Evolutionary conservation across 768 basidiomycete species (phyloP).

Genomic region (Kwoniella sp.): DNA sequence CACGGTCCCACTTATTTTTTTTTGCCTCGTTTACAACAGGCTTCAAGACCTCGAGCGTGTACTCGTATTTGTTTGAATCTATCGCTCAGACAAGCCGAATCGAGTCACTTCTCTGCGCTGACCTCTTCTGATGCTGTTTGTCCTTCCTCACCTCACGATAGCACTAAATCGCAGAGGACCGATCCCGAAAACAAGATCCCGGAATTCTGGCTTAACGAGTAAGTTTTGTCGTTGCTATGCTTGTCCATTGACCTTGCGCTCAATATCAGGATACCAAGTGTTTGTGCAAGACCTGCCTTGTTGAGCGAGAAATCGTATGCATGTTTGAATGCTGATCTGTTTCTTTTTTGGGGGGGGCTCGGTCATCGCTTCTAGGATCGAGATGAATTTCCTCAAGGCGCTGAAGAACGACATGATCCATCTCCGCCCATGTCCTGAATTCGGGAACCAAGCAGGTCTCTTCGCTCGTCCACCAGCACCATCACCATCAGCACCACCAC

Average conservation of each 20-base stretch:
- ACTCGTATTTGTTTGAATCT: too few relatives aligned
- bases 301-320: too few relatives aligned
- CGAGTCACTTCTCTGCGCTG: too few relatives aligned
- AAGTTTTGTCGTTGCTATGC: background rate
- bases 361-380: conserved; percentile 3
- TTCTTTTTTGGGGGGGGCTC: too few relatives aligned
- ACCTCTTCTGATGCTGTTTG: background rate
- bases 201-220: conserved; percentile 15
- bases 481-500: background rate
- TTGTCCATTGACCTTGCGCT: background rate
- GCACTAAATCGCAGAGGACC: background rate
- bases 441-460: conserved; percentile 15
- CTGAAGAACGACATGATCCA: conserved; percentile 11
- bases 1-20: too few relatives aligned
- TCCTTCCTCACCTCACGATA: background rate
- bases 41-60: too few relatives aligned
- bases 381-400: conserved; percentile 12
- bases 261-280: too few relatives aligned
- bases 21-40: too few relatives aligned
- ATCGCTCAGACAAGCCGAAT: too few relatives aligned
- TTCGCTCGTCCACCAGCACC: background rate
- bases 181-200: conserved; percentile 3
- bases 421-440: conserved; percentile 5
- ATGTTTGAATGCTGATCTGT: too few relatives aligned
- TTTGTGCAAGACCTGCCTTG: too few relatives aligned